These are phyloP conservation scores for Picea abies DNA, from an alignment of 83 land plant species.

Conservation along the genomic window DNA sequence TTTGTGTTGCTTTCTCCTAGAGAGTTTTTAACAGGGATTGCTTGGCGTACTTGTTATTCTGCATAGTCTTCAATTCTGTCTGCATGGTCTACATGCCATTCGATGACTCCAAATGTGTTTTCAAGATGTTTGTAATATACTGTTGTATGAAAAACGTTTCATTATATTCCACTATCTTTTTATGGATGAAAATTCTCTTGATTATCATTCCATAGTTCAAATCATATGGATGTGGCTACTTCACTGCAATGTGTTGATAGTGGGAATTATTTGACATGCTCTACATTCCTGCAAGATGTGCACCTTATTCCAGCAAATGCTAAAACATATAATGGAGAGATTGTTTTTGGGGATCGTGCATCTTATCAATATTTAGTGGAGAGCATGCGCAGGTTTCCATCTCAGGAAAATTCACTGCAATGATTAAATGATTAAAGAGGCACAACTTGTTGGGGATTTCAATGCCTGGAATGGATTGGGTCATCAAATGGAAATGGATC, in stretches of 20 bases:
- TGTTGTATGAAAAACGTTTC: slow-evolving; percentile 76
- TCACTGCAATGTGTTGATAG: slow-evolving; percentile 78
- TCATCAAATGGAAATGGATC: slow-evolving; percentile 78
- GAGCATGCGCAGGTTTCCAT: too few species aligned
- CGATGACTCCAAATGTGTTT: too few species aligned
- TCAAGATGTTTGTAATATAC: too few species aligned
- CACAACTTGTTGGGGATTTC: slow-evolving; percentile 91
- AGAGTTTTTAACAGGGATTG: too few species aligned
- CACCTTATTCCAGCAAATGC: slow-evolving; percentile 54
- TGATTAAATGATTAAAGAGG: slow-evolving; percentile 42
- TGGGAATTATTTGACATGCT: slow-evolving; percentile 83
- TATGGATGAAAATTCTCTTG: slow-evolving; percentile 88
- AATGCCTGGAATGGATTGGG: slow-evolving; percentile 90
- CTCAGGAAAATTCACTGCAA: too few species aligned
- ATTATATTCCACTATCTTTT: slow-evolving; percentile 89
- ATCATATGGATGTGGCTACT: slow-evolving; percentile 94
- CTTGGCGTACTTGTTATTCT: too few species aligned
- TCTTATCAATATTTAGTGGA: too few species aligned
- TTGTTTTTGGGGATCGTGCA: too few species aligned
- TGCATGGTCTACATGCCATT: too few species aligned
- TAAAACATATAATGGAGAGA: too few species aligned
- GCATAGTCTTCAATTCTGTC: too few species aligned
- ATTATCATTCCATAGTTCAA: slow-evolving; percentile 77
- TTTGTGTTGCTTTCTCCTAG: too few species aligned
- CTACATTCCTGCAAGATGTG: slow-evolving; percentile 79